Evolutionary conservation across 2,329 filamentous ascomycete genomes (phyloP), one percentile per base, ranked within the genome.

Genomic region (Paracorniculantispora psalliotae): DNA sequence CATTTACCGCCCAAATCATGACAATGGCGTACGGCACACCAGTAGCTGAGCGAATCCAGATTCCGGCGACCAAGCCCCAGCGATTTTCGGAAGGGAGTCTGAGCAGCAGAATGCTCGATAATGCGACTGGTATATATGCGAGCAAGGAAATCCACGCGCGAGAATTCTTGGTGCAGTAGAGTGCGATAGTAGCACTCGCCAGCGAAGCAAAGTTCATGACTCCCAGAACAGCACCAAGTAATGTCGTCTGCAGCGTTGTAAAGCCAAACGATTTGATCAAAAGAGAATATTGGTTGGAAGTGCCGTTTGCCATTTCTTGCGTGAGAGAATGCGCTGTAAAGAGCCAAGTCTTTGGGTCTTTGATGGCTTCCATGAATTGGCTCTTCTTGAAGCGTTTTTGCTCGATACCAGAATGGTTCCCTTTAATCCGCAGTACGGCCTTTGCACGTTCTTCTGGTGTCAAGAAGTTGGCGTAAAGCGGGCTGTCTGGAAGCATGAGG

Each of bases 251-350:
- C 47, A 69, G 66, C 43, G 63, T 72, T 13, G 62, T 71, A 60
- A 77, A 78, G 3, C 75, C 76, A 52, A 78, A 77, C 0, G 73
- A 75, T 26, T 76, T 77, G 62, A 78, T 74, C 47, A 78, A 74
- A 0, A 79, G 66, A 0, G 73, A 74, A 17, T 65, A 73, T 58
- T 76, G 74, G 49, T 75, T 77, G 2, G 74, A 73, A 15, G 71
- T 58, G 7, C 72, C 72, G 46, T 73, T 73, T 17, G 71, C 69
- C 56, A 76, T 70, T 63, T 76, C 74, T 44, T 75, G 68, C 2
- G 67, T 66, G 26, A 71, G 68, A 1, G 69, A 67, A 25, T 68
- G 65, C 4, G 67, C 57, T 0, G 68, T 64, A 39, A 70, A 70
- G 0, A 69, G 62, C 69, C 69, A 71, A 4, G 69, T 66, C 25